These are phyloP conservation scores for Heterotrichella gracilis DNA, from an alignment of 352 stramenopile genomes.

Conservation along the genomic window DNA sequence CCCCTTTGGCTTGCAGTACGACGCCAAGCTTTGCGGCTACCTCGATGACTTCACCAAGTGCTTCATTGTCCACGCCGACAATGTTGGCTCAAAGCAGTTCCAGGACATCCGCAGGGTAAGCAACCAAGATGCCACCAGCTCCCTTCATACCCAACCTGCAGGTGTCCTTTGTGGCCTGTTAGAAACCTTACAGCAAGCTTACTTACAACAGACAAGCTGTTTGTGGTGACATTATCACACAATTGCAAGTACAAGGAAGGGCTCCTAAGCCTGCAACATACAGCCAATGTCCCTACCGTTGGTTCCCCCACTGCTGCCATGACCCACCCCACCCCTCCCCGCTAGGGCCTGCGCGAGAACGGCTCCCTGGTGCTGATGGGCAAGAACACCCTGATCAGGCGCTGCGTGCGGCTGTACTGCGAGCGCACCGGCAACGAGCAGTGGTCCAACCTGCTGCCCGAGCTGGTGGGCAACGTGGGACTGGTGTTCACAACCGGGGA, in stretches of 20 bases:
- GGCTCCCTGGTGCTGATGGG: constrained; percentile 99
- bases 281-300: too few species aligned
- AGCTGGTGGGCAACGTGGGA: constrained; percentile 78
- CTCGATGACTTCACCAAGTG: constrained; percentile 79
- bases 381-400: constrained; percentile 99
- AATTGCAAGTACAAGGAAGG: too few species aligned
- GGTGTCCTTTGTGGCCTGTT: too few species aligned
- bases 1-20: too few species aligned
- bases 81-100: constrained; percentile 96
- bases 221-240: too few species aligned
- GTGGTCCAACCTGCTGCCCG: constrained; percentile 41
- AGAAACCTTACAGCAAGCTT: too few species aligned
- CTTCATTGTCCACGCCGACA: constrained; percentile 90
- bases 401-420: constrained; percentile 75
- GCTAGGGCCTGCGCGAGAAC: too few species aligned
- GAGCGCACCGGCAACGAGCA: constrained; percentile 80
- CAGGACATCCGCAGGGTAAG: constrained; percentile 77
- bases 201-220: too few species aligned
- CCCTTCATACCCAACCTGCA: too few species aligned
- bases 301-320: too few species aligned
- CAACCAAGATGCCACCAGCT: constrained; percentile 55
- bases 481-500: constrained; percentile 98
- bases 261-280: too few species aligned
- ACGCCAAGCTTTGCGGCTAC: constrained; percentile 24
- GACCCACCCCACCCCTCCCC: too few species aligned